phyloP scores from a whole-genome alignment of 2,329 filamentous ascomycete genomes.

The Beauveria caledonica region DNA sequence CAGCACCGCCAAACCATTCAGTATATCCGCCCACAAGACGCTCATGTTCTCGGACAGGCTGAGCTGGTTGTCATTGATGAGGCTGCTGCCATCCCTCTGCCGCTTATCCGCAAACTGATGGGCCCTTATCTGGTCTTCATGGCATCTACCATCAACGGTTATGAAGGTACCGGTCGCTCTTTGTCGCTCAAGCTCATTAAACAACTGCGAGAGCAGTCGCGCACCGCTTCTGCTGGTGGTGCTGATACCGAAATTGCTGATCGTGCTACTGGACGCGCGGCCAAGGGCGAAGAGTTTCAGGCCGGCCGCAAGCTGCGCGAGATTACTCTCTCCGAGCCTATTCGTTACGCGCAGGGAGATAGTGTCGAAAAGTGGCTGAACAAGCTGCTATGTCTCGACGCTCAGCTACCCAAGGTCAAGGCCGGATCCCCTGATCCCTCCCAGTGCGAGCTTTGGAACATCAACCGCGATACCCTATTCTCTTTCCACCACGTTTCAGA shows the following conservation, averaged over 20 bases:
- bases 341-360: slow-evolving; percentile 87
- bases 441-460: slow-evolving; percentile 83
- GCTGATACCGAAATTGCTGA: slow-evolving; percentile 64
- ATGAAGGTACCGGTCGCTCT: slow-evolving; percentile 92
- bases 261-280: slow-evolving; percentile 65
- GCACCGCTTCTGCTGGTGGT: slow-evolving; percentile 48
- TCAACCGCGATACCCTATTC: slow-evolving; percentile 96
- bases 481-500: slow-evolving; percentile 97
- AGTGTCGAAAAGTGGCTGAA: slow-evolving; percentile 95
- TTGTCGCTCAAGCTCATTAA: slow-evolving; percentile 95
- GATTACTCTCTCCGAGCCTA: slow-evolving; percentile 87
- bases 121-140: slow-evolving; percentile 97
- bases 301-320: slow-evolving; percentile 78
- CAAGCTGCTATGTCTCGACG: slow-evolving; percentile 84
- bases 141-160: slow-evolving; percentile 98
- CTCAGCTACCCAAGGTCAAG: slow-evolving; percentile 71
- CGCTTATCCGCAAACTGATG: slow-evolving; percentile 87
- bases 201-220: slow-evolving; percentile 87
- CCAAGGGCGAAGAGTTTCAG: slow-evolving; percentile 54
- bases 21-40: slow-evolving; percentile 94
- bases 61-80: slow-evolving; percentile 96
- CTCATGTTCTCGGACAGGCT: slow-evolving; percentile 88
- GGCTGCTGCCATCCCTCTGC: slow-evolving; percentile 90
- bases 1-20: slow-evolving; percentile 97
- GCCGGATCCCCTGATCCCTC: slow-evolving; percentile 85